These are phyloP conservation scores for Typha latifolia DNA, from an alignment of 176 grass and related monocot species.

Conservation along the genomic window DNA sequence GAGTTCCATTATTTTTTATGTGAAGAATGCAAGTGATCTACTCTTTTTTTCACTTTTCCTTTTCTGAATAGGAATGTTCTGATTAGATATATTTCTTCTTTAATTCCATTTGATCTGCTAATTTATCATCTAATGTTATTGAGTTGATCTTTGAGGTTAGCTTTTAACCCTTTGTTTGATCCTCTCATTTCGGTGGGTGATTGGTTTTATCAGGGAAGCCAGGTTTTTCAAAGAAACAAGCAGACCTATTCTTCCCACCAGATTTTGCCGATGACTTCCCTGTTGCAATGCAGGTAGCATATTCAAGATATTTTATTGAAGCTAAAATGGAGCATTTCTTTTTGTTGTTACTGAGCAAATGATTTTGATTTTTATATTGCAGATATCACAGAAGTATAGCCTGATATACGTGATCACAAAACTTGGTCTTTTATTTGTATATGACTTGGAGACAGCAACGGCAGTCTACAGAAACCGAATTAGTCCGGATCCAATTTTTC, in stretches of 20 bases:
- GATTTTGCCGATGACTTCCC: slow-evolving; percentile 98
- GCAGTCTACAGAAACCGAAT: slow-evolving; percentile 99
- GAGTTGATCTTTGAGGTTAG: background rate
- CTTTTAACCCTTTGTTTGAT: background rate
- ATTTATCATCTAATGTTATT: background rate
- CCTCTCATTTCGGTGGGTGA: background rate
- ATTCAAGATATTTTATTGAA: slow-evolving; percentile 5
- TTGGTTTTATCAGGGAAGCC: slow-evolving; percentile 52
- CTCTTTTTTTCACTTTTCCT: background rate
- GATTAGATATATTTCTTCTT: background rate
- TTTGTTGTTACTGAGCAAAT: background rate
- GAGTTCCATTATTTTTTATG: slow-evolving; percentile 1
- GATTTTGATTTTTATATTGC: slow-evolving; percentile 17
- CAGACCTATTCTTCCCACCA: slow-evolving; percentile 86
- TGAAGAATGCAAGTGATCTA: background rate
- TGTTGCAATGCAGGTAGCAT: slow-evolving; percentile 88
- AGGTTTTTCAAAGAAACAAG: slow-evolving; percentile 96
- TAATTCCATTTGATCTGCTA: background rate
- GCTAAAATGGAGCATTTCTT: background rate
- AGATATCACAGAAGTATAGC: slow-evolving; percentile 97
- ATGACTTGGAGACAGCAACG: slow-evolving; percentile 89
- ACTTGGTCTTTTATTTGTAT: slow-evolving; percentile 91
- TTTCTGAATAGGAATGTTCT: background rate
- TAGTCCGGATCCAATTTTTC: slow-evolving; percentile 95
- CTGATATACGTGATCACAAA: slow-evolving; percentile 95